Evolutionary conservation across 768 basidiomycete species (phyloP).

Genomic region (Steccherinum ochraceum): DNA sequence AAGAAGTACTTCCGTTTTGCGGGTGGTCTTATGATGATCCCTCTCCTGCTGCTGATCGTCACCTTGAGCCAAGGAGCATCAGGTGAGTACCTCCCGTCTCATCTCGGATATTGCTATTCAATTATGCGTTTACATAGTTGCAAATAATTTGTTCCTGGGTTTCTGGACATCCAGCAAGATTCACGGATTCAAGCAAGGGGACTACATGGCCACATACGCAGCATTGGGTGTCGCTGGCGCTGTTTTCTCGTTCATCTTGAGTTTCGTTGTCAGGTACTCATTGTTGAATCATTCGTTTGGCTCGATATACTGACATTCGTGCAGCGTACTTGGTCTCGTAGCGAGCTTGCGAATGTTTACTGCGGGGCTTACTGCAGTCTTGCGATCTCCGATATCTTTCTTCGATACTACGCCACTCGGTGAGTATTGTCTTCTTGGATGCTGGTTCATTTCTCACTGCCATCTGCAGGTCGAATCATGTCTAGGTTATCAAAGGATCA

Average conservation of each 20-base stretch:
- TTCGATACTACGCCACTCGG: conserved; percentile 72
- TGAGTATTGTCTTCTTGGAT: not conserved
- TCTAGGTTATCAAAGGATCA: conserved; percentile 59
- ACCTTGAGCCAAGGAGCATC: conserved; percentile 41
- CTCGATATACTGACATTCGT: no score
- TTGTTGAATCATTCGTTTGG: no score
- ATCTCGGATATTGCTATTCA: no score
- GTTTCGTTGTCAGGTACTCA: conserved; percentile 46
- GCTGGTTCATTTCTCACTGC: no score
- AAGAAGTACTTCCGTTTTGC: conserved; percentile 28
- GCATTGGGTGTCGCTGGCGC: conserved; percentile 42
- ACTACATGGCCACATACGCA: conserved; percentile 61
- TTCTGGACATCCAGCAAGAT: conserved; percentile 64
- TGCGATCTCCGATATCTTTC: conserved; percentile 58
- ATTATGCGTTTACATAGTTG: no score
- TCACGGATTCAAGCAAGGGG: conserved; percentile 45
- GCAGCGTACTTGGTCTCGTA: conserved; percentile 25
- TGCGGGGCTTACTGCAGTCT: conserved; percentile 45
- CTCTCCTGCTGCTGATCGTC: conserved; percentile 38
- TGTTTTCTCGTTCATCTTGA: conserved; percentile 43
- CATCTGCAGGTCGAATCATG: conserved; percentile 47
- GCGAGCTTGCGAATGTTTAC: conserved; percentile 45
- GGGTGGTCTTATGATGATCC: conserved; percentile 30
- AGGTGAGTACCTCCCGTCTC: no score
- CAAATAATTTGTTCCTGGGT: conserved; percentile 62